phyloP scores from a whole-genome alignment of 495 filamentous ascomycete genomes.

The Xylaria nigripes region DNA sequence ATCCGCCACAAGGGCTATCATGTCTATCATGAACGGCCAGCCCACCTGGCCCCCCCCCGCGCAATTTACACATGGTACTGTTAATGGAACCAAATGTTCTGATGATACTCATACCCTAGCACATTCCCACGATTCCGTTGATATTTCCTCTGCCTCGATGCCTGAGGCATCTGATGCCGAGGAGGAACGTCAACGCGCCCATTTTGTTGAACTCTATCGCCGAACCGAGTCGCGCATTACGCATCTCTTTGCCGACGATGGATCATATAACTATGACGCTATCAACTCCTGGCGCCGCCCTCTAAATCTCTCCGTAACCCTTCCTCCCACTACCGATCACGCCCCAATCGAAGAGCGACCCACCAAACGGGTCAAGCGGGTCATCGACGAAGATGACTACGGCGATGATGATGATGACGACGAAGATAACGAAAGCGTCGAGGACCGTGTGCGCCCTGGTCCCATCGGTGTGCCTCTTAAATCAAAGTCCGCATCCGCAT shows the following conservation, averaged over 20 bases:
- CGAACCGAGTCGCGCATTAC: slow-evolving; percentile 37
- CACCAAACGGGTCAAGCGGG: slow-evolving; percentile 42
- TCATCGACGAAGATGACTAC: slow-evolving; percentile 68
- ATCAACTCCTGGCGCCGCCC: slow-evolving; percentile 35
- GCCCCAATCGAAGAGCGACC: slow-evolving; percentile 40
- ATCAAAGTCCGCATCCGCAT: slow-evolving; percentile 47
- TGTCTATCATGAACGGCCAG: slow-evolving; percentile 46
- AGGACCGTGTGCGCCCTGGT: slow-evolving; percentile 34
- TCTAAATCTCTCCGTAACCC: slow-evolving; percentile 20
- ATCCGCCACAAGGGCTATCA: slow-evolving; percentile 30
- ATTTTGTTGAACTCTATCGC: slow-evolving; percentile 38
- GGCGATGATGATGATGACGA: slow-evolving; percentile 85
- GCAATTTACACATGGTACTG: slow-evolving; percentile 18
- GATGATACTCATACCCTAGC: slow-evolving; percentile 35
- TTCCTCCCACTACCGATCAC: slow-evolving; percentile 41
- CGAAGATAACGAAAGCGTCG: slow-evolving; percentile 48
- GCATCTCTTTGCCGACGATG: slow-evolving; percentile 72
- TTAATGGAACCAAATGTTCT: slow-evolving; percentile 25
- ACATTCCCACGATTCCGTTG: slow-evolving; percentile 29
- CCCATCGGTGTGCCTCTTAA: slow-evolving; percentile 44
- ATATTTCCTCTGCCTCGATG: slow-evolving; percentile 35
- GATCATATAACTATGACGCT: slow-evolving; percentile 43
- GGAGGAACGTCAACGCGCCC: slow-evolving; percentile 36
- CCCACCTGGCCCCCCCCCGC: slow-evolving; percentile 37
- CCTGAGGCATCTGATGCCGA: slow-evolving; percentile 47